These are phyloP conservation scores for Pelargonium citronellum DNA, from an alignment of 441 rosid species.

Conservation along the genomic window DNA sequence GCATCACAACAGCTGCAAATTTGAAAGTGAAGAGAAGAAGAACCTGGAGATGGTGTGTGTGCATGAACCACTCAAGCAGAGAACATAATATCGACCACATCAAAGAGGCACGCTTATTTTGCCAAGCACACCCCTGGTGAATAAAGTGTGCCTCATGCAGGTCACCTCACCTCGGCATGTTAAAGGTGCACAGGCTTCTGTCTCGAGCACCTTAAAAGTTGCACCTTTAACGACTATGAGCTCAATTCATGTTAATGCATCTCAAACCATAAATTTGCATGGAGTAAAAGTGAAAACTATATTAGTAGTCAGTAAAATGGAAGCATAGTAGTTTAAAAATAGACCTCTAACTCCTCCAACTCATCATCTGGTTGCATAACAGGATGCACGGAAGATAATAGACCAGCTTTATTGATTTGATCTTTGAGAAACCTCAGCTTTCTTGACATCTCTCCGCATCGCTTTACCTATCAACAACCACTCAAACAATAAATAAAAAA, in stretches of 20 bases:
- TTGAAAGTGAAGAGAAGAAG: too few relatives aligned
- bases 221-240: not conserved
- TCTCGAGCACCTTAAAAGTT: too few relatives aligned
- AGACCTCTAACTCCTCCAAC: slow-evolving; percentile 91
- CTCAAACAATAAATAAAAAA: slow-evolving; percentile 23
- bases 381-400: slow-evolving; percentile 51
- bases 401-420: slow-evolving; percentile 84
- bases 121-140: too few relatives aligned
- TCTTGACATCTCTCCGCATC: slow-evolving; percentile 98
- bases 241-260: not conserved
- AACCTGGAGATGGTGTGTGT: too few relatives aligned
- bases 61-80: too few relatives aligned
- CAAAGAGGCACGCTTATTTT: too few relatives aligned
- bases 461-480: slow-evolving; percentile 62
- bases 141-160: too few relatives aligned
- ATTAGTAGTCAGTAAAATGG: not conserved
- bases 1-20: too few relatives aligned
- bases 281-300: not conserved
- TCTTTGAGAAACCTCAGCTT: slow-evolving; percentile 85
- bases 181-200: too few relatives aligned
- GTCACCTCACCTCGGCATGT: too few relatives aligned
- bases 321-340: slow-evolving; percentile 15
- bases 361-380: slow-evolving; percentile 69
- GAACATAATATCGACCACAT: too few relatives aligned
- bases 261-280: not conserved